These are phyloP conservation scores for Petrea volubilis DNA, from an alignment of 257 asterid species.

Conservation along the genomic window DNA sequence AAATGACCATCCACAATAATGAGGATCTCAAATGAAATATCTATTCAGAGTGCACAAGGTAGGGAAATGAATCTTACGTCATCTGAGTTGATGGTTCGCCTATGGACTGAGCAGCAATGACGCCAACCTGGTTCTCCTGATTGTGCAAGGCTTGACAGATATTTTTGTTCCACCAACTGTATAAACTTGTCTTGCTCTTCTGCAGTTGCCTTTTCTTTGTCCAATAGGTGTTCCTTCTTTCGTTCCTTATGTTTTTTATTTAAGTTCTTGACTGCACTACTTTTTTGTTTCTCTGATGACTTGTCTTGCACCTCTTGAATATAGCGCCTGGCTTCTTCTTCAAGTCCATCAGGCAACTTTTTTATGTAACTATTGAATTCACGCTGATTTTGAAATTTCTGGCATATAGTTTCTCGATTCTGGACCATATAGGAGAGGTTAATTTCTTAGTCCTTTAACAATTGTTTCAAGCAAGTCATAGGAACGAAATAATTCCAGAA, in stretches of 20 bases:
- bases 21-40: not conserved
- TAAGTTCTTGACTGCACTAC: conserved; percentile 13
- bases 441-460: not conserved
- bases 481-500: not conserved
- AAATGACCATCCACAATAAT: not conserved
- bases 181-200: conserved; percentile 46
- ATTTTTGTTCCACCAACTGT: conserved; percentile 75
- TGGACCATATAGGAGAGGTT: conserved; percentile 35
- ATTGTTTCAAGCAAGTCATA: conserved; percentile 11
- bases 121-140: conserved; percentile 98
- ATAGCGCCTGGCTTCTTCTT: conserved; percentile 50
- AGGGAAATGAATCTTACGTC: conserved; percentile 68
- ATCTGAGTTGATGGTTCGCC: conserved; percentile 99
- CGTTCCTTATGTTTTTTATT: conserved; percentile 26
- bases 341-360: conserved; percentile 81
- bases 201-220: conserved; percentile 26
- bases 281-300: conserved; percentile 24
- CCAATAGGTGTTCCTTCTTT: conserved; percentile 32
- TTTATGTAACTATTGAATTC: conserved; percentile 60
- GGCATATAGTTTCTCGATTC: conserved; percentile 73
- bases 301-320: conserved; percentile 25
- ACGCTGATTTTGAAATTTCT: conserved; percentile 49
- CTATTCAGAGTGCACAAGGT: conserved; percentile 7
- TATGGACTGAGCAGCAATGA: conserved; percentile 94
- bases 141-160: conserved; percentile 81